A percentile compares a stretch with the other conserved stretches of the same genome.
phyloP scores from a whole-genome alignment of 768 basidiomycete genomes.

The Ramaria sp. region DNA sequence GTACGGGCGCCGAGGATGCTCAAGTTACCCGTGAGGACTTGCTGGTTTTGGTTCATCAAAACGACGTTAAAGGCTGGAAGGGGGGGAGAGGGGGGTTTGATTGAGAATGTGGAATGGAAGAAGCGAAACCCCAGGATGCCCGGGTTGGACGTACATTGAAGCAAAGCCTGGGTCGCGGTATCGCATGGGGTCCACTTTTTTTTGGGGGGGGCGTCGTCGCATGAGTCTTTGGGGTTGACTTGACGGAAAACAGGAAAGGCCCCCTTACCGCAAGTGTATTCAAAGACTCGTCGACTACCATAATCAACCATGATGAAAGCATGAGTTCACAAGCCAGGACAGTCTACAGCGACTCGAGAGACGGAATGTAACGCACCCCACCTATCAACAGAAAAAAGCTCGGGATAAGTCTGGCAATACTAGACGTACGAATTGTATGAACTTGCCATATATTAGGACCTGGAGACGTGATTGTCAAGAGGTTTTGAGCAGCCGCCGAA shows the following conservation, averaged over 20 bases:
- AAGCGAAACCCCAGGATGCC: too few species aligned
- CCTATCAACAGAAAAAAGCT: neutral
- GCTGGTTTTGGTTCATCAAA: constrained; percentile 1
- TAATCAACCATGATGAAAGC: neutral
- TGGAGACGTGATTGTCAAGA: neutral
- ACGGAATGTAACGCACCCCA: constrained; percentile 4
- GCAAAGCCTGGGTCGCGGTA: neutral
- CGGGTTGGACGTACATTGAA: neutral
- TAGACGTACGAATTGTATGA: neutral
- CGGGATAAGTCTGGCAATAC: neutral
- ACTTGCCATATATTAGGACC: neutral
- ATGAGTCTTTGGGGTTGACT: neutral
- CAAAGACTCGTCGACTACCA: neutral
- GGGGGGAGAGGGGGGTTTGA: too few species aligned
- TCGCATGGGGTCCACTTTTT: constrained; percentile 7
- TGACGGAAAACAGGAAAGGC: neutral
- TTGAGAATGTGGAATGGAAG: neutral
- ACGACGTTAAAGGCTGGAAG: constrained; percentile 4
- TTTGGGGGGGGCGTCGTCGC: neutral
- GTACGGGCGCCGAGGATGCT: neutral
- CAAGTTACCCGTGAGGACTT: constrained; percentile 3
- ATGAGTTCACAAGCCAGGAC: too few species aligned
- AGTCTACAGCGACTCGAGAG: too few species aligned
- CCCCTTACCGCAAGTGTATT: neutral
- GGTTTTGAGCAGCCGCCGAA: neutral